Base-by-base conservation (phyloP, 495 filamentous ascomycete species). In the Penicillium riverlandense region DNA sequence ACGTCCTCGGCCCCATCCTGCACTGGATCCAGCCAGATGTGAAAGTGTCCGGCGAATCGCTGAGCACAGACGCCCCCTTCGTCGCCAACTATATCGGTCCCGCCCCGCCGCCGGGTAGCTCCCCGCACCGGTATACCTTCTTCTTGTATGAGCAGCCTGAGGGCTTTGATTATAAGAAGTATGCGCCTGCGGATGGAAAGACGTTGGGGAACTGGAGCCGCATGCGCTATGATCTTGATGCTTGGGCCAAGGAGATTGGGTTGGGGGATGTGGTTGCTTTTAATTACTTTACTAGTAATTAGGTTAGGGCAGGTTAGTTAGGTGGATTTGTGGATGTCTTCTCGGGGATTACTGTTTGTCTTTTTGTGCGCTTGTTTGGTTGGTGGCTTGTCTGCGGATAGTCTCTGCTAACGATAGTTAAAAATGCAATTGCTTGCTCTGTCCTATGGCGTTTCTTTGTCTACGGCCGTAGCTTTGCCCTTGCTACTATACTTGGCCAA, bases 91-190 rank as follows among this genome's bases (percentile, higher is more conserved):
- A 74, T 35, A 65, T 72, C 47, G 67, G 63, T 0, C 76, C 78
- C 15, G 67, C 54, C 14, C 77, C 77, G 10, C 78, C 78, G 10
- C 66, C 64, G 11, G 50, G 58, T 11, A 75, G 74, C 44, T 44
- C 63, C 4, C 74, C 76, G 1, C 77, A 81, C 54, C 74, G 78
- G 7, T 80, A 82, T 50, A 41, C 70, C 10, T 80, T 79, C 52
- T 57, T 81, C 52, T 50, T 81, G 22, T 81, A 75, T 50, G 72
- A 78, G 58, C 70, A 81, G 61, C 78, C 78, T 0, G 61, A 52
- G 34, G 66, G 53, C 4, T 69, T 81, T 29, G 63, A 72, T 27
- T 59, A 35, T n/a, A 54, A 58, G 43, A 66, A 65, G 38, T 63
- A 71, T 53, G 57, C 69, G 30, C 65, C 75, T 48, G 49, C 64